Evolutionary conservation across 2,329 filamentous ascomycete genomes (phyloP), one percentile per base, ranked within the genome.

Genomic region (Albophoma yamanashiensis): DNA sequence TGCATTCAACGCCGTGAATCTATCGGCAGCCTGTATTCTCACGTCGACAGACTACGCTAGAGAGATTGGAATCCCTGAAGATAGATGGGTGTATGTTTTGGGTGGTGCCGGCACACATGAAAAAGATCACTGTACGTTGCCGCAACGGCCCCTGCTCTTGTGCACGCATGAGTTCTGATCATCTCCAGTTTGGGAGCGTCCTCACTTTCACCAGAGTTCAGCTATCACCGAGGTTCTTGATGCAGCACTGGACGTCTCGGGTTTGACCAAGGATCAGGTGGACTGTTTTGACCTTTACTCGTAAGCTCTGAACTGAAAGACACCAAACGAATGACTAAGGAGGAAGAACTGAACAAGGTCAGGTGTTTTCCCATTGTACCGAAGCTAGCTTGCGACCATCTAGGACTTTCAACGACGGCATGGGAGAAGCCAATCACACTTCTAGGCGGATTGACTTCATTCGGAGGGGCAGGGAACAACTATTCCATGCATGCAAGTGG

Each of bases 331-430:
- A 4, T 17, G 14, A 31, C 15, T n/a, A 2, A 25, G 14, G 17
- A 36, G n/a, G 20, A 17, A 53, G 17, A 1, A n/a, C 50, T 53
- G 8, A 53, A 12, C 17, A n/a, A 9, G 0, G 12, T 9, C n/a
- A 85, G 83, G 0, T 89, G 86, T 65, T 89, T 89, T 62, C 86
- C 86, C 0, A 86, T 89, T 36, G 85, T 89, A 0, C 86, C 86
- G 0, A 89, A 89, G 67, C 71, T 89, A 0, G 86, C 86, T 1
- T 83, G 81, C 36, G 70, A 80, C 2, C 83, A 88, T 68, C 77
- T 89, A 0, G 78, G 77, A 0, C 67, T 89, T 1, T 75, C 81
- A 0, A 73, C 82, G 0, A 70, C 70, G 0, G 69, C 75, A 1
- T 67, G 75, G 1, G 38, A 70, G 2, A 85, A 82, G 62, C 78